These are phyloP conservation scores for Salix brachista DNA, from an alignment of 345 rosid genomes.

Conservation along the genomic window DNA sequence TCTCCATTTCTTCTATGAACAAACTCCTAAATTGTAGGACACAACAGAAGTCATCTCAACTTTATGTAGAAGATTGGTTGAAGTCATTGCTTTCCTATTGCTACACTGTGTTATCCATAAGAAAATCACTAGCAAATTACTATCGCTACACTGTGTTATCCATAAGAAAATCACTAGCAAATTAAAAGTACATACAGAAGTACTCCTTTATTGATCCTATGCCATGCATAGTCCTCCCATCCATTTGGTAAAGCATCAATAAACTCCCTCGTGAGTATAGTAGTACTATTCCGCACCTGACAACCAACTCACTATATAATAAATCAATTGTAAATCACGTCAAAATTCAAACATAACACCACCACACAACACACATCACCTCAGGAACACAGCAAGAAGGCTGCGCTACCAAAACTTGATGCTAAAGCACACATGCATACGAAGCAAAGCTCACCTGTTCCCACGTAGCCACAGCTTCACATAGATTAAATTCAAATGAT, in stretches of 20 bases:
- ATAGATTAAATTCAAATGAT: conserved; percentile 70
- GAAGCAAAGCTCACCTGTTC: conserved; percentile 49
- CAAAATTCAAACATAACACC: conserved; percentile 1
- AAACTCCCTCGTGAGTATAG: conserved; percentile 85
- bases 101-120: too few species aligned
- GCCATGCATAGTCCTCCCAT: conserved; percentile 99
- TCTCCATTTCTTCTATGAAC: not conserved
- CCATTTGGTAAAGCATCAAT: conserved; percentile 89
- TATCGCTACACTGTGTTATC: too few species aligned
- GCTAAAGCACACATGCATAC: not conserved
- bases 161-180: not conserved
- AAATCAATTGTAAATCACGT: conserved; percentile 37
- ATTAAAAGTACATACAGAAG: conserved; percentile 56
- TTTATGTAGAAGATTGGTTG: not conserved
- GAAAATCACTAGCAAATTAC: not conserved
- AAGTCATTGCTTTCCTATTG: not conserved
- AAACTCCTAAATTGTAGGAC: not conserved
- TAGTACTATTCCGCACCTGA: conserved; percentile 89
- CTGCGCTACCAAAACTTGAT: not conserved
- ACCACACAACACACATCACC: not conserved
- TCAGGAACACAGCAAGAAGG: not conserved
- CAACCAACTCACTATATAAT: conserved; percentile 46
- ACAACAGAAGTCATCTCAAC: not conserved
- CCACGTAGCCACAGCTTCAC: conserved; percentile 97
- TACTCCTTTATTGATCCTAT: conserved; percentile 82